Evolutionary conservation across 177 flowering plant genomes (phyloP), one percentile per base, ranked within the genome.

Genomic region (Vitis hybrid): DNA sequence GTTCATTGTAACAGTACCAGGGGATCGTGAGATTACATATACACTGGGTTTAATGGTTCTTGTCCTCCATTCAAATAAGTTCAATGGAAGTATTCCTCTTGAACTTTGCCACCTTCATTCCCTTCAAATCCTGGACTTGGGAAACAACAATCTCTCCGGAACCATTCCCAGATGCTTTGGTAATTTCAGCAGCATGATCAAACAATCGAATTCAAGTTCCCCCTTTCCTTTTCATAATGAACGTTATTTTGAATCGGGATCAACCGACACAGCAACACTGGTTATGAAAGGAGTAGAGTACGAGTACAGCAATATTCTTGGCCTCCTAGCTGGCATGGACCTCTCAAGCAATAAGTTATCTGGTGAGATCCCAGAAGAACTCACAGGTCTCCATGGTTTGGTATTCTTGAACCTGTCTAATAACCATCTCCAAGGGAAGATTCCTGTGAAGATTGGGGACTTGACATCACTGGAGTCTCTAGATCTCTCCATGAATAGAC

Each of bases 1-100:
- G 62, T 5, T 33, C 45, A 33, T 33, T 33, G 45, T 0, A 33
- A 5, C 0, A 33, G 0, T 0, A 0, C 7, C 45, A 33, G 0
- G 45, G 45, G 6, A 33, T 3, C 0, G 5, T 33, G 10, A 14
- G 13, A 0, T 2, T 33, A 1, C 12, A 22, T 29, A 31, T 33
- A 60, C 2, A 10, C 0, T 0, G 18, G 14, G 26, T 60, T 0
- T 10, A 14, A 10, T 22, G 29, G 5, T 21, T 33, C 45, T 33
- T 33, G 45, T 33, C 45, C 45, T 33, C 0, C 45, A 6, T 6
- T 33, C 45, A 33, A 33, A 33, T 33, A 33, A 33, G 45, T 33
- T 33, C 45, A 33, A 0, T 33, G 45, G 45, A 33, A 33, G 45
- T 33, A 33, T 33, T 33, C 45, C 45, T 33, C 45, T 33, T 33